A percentile compares a stretch with the other conserved stretches of the same genome.
These are phyloP conservation scores for Pythium monospermum DNA, from an alignment of 352 stramenopile genomes.

Conservation along the genomic window DNA sequence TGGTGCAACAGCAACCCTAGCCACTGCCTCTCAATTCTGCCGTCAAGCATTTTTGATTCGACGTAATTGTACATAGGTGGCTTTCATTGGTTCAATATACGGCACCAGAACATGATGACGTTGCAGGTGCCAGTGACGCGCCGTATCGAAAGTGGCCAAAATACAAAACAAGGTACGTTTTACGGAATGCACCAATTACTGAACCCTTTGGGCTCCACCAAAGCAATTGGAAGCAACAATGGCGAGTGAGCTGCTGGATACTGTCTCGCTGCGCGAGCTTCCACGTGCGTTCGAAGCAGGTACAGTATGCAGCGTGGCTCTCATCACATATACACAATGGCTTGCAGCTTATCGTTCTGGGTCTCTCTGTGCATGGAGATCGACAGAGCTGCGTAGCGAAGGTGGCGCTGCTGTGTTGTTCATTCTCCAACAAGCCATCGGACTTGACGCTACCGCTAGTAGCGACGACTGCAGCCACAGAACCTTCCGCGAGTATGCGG, in stretches of 20 bases:
- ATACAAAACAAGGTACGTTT: constrained; percentile 4
- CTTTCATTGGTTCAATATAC: constrained; percentile 4
- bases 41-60: constrained; percentile 16
- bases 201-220: too few species aligned
- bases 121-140: constrained; percentile 9
- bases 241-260: too few species aligned
- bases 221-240: too few species aligned
- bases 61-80: background rate
- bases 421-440: constrained; percentile 30
- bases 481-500: too few species aligned
- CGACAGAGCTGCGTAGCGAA: constrained; percentile 36
- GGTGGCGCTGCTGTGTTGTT: constrained; percentile 43
- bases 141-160: too few species aligned
- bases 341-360: too few species aligned
- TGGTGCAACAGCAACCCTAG: constrained; percentile 22
- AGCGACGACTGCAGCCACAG: background rate
- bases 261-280: too few species aligned
- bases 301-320: too few species aligned
- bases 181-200: background rate
- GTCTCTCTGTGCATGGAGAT: too few species aligned
- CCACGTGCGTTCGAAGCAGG: too few species aligned
- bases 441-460: background rate
- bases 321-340: too few species aligned
- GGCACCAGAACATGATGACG: constrained; percentile 1
- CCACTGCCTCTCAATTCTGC: too few species aligned